Conservation (phyloP, 2,329 filamentous ascomycete species). For the Claviceps fusiformis region DNA sequence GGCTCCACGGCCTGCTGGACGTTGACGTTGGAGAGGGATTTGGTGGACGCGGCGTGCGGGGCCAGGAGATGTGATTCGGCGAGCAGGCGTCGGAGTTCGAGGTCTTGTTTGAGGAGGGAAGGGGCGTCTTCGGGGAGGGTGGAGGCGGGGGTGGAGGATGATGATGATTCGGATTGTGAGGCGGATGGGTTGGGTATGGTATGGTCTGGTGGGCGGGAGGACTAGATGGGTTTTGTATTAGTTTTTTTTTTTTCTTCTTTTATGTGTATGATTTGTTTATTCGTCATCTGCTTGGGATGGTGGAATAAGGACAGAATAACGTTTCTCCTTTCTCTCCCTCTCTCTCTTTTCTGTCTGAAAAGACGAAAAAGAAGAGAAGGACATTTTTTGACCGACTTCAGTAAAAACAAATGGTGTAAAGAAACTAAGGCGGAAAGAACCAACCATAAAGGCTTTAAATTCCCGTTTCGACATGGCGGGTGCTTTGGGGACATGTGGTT, state of each 20-base stretch:
- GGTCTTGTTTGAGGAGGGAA: slow-evolving; percentile 75
- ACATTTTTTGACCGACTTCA: too few species aligned
- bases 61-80: slow-evolving; percentile 77
- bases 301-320: too few species aligned
- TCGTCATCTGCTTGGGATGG: too few species aligned
- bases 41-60: slow-evolving; percentile 32
- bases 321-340: too few species aligned
- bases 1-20: slow-evolving; percentile 22
- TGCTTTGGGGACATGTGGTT: slow-evolving; percentile 21
- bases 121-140: slow-evolving; percentile 40
- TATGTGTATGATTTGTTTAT: background rate
- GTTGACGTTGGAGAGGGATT: slow-evolving; percentile 25
- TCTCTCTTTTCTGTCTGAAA: background rate
- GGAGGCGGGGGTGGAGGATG: slow-evolving; percentile 15
- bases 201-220: slow-evolving; percentile 34
- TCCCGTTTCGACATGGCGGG: slow-evolving; percentile 50
- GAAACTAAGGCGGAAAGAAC: slow-evolving; percentile 3
- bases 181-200: background rate
- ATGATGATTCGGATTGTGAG: slow-evolving; percentile 9
- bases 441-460: slow-evolving; percentile 65
- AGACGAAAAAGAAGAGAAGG: background rate
- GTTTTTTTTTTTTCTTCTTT: background rate
- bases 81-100: slow-evolving; percentile 80
- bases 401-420: background rate
- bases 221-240: slow-evolving; percentile 14